Base-by-base conservation (phyloP, 306 rosid genomes). In the Citrullus mucosospermus region DNA sequence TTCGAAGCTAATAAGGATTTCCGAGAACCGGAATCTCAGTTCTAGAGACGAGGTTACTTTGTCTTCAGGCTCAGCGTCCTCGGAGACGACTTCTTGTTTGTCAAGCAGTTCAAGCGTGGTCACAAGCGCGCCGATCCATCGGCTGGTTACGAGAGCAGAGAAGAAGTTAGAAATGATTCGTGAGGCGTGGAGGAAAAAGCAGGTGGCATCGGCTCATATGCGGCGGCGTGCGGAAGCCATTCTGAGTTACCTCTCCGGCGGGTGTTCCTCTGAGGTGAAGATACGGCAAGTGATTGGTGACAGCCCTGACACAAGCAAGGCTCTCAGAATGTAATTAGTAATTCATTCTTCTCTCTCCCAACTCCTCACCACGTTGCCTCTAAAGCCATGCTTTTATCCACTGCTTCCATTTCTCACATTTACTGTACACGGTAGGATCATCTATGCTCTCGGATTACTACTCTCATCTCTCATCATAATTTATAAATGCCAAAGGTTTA, bases 251-350 rank as follows among this genome's bases (percentile, higher is more conserved):
- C 96, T 95, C 76, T 85, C 96, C 61, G 65, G 76, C 16, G 91
- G 92, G 17, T 79, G 88, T 55, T 86, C 82, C 22, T 91, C 99
- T 13, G 98, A 95, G 80, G 78, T 87, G 76, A 87, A 65, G 83
- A 95, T 95, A 16, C 99, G 97, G 57, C 87, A 88, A 83, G 70
- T 82, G 65, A 88, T 92, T 51, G 99, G 97, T 43, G 97, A 95
- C 83, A 90, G 88, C 76, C 99, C 97, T n/a, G 97, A 95, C 85
- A 92, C 97, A 18, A 95, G 99, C 92, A 95, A 92, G 85, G 97
- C 99, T 70, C 96, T 95, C 39, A 83, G 99, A 92, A 89, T 89
- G 99, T 95, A 83, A 86, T 69, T 11, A 88, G 97, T 95, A 83
- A 86, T 70, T 11, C 78, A 43, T 50, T 75, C 59, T 70, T 58